phyloP scores from a whole-genome alignment of 106 monocot species.

The Alisma plantagoaquatica region DNA sequence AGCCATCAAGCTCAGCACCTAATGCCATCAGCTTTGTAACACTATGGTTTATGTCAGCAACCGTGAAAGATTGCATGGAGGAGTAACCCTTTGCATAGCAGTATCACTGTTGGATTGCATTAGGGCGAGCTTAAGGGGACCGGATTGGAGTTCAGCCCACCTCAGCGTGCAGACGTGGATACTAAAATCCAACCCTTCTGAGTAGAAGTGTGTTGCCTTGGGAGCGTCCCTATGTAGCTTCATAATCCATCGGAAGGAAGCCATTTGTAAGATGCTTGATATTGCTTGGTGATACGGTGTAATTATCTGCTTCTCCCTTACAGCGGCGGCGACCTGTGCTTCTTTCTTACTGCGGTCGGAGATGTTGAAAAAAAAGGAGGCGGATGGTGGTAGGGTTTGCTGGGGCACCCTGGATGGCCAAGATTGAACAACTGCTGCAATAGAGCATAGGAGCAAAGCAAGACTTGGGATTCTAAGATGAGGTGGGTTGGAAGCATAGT shows the following conservation, averaged over 20 bases:
- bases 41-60: constrained; percentile 63
- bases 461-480: no score
- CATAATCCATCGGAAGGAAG: constrained; percentile 59
- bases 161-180: constrained; percentile 73
- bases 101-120: constrained; percentile 54
- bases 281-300: no score
- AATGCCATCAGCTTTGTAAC: constrained; percentile 62
- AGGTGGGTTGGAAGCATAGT: no score
- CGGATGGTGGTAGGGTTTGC: no score
- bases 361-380: no score
- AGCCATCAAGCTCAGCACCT: constrained; percentile 82
- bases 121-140: constrained; percentile 79
- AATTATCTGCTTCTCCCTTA: not conserved
- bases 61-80: constrained; percentile 89
- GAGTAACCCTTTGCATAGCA: constrained; percentile 60
- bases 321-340: not conserved
- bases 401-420: no score
- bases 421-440: no score
- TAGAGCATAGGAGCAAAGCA: no score
- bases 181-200: constrained; percentile 59
- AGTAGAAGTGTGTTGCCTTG: constrained; percentile 74
- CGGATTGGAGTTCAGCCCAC: constrained; percentile 92
- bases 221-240: constrained; percentile 91
- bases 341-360: not conserved
- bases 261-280: no score